A percentile compares a stretch with the other conserved stretches of the same genome.
phyloP scores from a whole-genome alignment of 495 filamentous ascomycete genomes.

The Evernia prunastri region DNA sequence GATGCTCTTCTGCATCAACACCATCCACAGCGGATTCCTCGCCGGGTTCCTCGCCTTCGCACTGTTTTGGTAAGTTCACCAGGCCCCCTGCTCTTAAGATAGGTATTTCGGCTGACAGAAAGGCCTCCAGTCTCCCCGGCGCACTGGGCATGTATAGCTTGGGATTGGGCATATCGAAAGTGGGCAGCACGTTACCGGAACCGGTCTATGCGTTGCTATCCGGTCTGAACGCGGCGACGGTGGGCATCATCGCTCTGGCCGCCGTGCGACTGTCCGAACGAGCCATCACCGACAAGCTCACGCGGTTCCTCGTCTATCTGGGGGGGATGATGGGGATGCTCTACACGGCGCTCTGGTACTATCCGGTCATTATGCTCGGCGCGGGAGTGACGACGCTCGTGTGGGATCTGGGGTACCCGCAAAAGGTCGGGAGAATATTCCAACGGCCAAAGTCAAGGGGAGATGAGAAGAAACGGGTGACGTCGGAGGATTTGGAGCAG shows the following conservation, averaged over 20 bases:
- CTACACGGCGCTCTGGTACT: slow-evolving; percentile 79
- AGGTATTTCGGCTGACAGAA: slow-evolving; percentile 40
- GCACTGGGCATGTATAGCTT: slow-evolving; percentile 72
- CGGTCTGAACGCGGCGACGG: slow-evolving; percentile 70
- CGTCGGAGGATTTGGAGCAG: slow-evolving; percentile 11
- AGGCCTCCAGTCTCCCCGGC: slow-evolving; percentile 57
- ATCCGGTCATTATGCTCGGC: slow-evolving; percentile 61
- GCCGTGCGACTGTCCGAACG: slow-evolving; percentile 68
- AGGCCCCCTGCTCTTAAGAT: slow-evolving; percentile 50
- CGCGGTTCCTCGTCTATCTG: slow-evolving; percentile 63
- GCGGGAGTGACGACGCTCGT: slow-evolving; percentile 50
- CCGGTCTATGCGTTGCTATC: slow-evolving; percentile 70
- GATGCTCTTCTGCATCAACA: slow-evolving; percentile 68
- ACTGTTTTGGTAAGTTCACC: slow-evolving; percentile 55
- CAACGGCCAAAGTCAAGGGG: background rate
- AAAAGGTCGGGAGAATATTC: background rate
- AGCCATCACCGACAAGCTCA: slow-evolving; percentile 66
- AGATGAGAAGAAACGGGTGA: background rate
- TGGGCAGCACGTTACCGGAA: slow-evolving; percentile 53
- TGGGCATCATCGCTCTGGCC: slow-evolving; percentile 73
- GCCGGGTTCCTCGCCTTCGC: slow-evolving; percentile 59
- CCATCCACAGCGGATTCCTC: slow-evolving; percentile 57
- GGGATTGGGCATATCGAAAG: slow-evolving; percentile 58
- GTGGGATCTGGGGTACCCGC: slow-evolving; percentile 44
- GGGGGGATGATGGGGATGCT: slow-evolving; percentile 62